Base-by-base conservation (phyloP, 2,329 filamentous ascomycete species). In the Neurospora sp. region DNA sequence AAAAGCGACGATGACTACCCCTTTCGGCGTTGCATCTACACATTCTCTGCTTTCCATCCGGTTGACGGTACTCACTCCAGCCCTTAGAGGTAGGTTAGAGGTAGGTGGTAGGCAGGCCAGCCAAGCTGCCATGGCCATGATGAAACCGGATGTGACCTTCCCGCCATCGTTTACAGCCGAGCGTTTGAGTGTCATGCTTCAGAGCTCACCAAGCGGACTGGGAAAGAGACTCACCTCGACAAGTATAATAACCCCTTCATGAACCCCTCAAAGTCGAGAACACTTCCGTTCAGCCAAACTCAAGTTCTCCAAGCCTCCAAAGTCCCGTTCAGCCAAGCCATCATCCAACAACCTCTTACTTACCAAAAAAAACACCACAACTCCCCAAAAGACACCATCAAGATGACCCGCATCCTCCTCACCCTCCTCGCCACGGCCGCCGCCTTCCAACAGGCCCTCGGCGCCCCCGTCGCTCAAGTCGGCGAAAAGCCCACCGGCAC, bases 391-490 rank as follows among this genome's bases (percentile, higher is more conserved):
- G 33, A 8, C 19, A 57, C 17, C 46, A 39, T 68, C 36, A 73
- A 38, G n/a, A 75, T 75, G 74, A 74, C 73, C 67, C 74, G 73
- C 66, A 69, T 73, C 46, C 66, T 74, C 41, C 40, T 73, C 70
- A 73, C 72, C 52, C 70, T 73, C 66, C 67, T 75, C 43, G 73
- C 73, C 41, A 71, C 74, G 67, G 70, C 69, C 41, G 69, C 73
- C 15, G 73, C 73, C 36, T 28, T 75, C 57, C 72, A 74, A 67
- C 67, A 67, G 66, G 71, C 68, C 38, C 38, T 71, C 23, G 73
- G 67, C 52, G 69, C 69, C 3, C 73, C 73, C n/a, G 37, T 72
- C 23, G 73, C 73, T 52, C 71, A 73, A 38, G 71, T 11, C 23
- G 43, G 62, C 43, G 38, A 33, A 10, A 52, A 43, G 17, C 70